Evolutionary conservation across 176 grass and related monocot species (phyloP).

Genomic region (Oryza meyeriana): DNA sequence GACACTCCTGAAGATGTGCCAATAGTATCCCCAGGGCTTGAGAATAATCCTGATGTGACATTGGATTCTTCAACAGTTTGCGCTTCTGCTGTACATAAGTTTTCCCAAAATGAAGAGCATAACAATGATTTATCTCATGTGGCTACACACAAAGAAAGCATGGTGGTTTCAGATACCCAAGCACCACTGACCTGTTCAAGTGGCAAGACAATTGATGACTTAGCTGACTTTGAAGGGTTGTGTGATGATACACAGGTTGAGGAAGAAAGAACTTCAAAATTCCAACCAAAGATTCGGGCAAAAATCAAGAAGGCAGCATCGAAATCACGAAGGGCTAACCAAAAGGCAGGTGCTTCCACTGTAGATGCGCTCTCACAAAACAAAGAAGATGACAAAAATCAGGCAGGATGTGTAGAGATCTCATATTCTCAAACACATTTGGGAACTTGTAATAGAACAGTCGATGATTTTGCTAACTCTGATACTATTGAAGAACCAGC

Average conservation of each 20-base stretch:
- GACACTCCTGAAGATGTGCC: not conserved
- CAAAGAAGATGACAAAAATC: conserved; percentile 1
- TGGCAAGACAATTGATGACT: conserved; percentile 31
- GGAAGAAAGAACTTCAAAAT: conserved; percentile 33
- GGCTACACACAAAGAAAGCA: conserved; percentile 24
- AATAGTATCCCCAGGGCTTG: not conserved
- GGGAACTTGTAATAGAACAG: not conserved
- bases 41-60: not conserved
- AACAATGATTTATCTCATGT: not conserved
- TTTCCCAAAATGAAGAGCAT: conserved; percentile 22
- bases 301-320: conserved; percentile 25
- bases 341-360: conserved; percentile 13
- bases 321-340: conserved; percentile 16
- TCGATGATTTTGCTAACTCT: not conserved
- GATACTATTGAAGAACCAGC: not conserved
- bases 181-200: not conserved
- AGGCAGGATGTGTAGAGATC: not conserved
- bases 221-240: conserved; percentile 29
- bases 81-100: not conserved
- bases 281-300: conserved; percentile 11
- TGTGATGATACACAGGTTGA: conserved; percentile 25
- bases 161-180: conserved; percentile 31
- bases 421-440: conserved; percentile 26
- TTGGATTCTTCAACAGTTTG: not conserved
- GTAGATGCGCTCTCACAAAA: not conserved